Percentiles rank a stretch among this genome's conserved stretches.
phyloP scores from a whole-genome alignment of 2,329 filamentous ascomycete species.

The Colletotrichum orbiculare region DNA sequence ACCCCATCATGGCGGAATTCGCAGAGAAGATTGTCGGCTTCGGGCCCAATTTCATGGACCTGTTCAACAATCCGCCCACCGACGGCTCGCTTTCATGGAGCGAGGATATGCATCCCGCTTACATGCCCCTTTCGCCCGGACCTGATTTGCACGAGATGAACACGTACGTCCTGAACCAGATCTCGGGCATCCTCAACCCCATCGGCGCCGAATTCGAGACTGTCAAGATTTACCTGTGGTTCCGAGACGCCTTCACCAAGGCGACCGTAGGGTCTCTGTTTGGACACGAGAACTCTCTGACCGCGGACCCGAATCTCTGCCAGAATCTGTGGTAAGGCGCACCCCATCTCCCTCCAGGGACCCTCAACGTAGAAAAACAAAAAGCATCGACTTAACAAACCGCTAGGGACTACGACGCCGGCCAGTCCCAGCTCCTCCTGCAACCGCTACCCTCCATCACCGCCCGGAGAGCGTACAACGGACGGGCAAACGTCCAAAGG shows the following conservation, averaged over 20 bases:
- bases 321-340: conserved; percentile 12
- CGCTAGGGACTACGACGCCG: conserved; percentile 14
- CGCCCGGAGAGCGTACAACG: conserved; percentile 41
- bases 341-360: no score
- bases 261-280: conserved; percentile 54
- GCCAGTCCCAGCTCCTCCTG: conserved; percentile 17
- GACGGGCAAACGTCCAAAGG: conserved; percentile 39
- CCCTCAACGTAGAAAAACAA: not conserved
- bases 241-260: conserved; percentile 50
- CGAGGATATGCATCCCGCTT: conserved; percentile 14
- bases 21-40: conserved; percentile 51
- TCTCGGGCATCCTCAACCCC: conserved; percentile 44
- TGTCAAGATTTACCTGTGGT: conserved; percentile 47
- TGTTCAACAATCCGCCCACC: conserved; percentile 48
- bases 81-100: conserved; percentile 43
- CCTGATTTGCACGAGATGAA: conserved; percentile 23
- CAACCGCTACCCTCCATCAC: conserved; percentile 25
- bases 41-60: conserved; percentile 48
- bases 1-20: conserved; percentile 52
- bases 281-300: conserved; percentile 56
- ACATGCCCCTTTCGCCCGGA: conserved; percentile 9
- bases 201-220: conserved; percentile 25
- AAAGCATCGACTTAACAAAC: not conserved
- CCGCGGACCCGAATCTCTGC: conserved; percentile 38
- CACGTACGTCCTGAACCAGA: conserved; percentile 45